phyloP scores from a whole-genome alignment of 768 basidiomycete genomes.

The Rhizopogon sp. region DNA sequence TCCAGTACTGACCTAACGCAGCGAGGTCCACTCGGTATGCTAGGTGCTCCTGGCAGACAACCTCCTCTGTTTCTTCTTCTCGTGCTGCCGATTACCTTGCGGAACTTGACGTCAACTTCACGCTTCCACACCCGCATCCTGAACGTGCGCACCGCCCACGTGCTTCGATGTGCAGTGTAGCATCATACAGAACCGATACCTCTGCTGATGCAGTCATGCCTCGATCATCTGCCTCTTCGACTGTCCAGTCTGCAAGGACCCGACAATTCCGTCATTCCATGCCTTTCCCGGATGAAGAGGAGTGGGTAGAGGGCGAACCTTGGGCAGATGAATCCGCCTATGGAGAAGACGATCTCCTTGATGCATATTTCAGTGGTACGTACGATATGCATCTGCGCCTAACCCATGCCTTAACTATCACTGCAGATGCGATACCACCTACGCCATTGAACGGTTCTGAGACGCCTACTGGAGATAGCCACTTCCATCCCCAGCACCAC shows the following conservation, averaged over 20 bases:
- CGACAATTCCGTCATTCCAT: constrained; percentile 9
- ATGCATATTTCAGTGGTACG: constrained; percentile 38
- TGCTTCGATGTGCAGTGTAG: constrained; percentile 48
- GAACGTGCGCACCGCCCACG: constrained; percentile 17
- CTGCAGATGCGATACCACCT: constrained; percentile 20
- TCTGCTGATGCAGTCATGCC: constrained; percentile 58
- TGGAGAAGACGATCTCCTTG: constrained; percentile 34
- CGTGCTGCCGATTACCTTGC: constrained; percentile 21
- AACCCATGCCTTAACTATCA: not conserved
- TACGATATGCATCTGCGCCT: not conserved
- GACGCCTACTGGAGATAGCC: constrained; percentile 15
- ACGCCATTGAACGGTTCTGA: constrained; percentile 8
- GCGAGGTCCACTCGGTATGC: constrained; percentile 15
- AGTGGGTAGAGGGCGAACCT: constrained; percentile 11
- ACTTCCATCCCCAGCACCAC: not conserved
- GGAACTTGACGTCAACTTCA: constrained; percentile 26
- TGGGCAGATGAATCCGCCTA: constrained; percentile 18
- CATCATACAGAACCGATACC: constrained; percentile 50
- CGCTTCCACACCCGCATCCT: constrained; percentile 16
- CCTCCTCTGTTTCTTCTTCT: constrained; percentile 21
- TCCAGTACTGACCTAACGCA: constrained; percentile 8
- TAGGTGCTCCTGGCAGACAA: constrained; percentile 28
- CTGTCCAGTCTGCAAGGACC: constrained; percentile 6
- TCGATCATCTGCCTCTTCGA: constrained; percentile 18
- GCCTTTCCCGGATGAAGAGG: constrained; percentile 18